Base-by-base conservation (phyloP, 2,329 filamentous ascomycete genomes). In the Chrysoporthe puriensis region DNA sequence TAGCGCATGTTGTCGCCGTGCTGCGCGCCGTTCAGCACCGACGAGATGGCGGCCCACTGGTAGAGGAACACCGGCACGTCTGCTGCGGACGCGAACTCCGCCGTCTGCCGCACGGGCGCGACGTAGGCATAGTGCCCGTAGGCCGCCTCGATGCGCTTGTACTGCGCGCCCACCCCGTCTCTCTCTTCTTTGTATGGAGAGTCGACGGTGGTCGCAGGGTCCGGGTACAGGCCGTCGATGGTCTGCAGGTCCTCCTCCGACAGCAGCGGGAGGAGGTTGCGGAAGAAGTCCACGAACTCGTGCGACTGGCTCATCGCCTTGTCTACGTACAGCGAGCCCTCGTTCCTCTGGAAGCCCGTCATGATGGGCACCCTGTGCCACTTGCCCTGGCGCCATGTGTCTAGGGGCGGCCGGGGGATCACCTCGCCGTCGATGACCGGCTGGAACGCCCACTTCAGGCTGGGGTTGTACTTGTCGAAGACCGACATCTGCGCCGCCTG, bases 41-140 rank as follows among this genome's bases (percentile, higher is more conserved):
- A 81, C 6, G 78, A 78, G 4, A 82, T 78, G 0, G 85, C 73
- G 0, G 85, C 85, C 85, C 85, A 86, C 72, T 85, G 83, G 69
- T 86, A 86, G 3, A 86, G 72, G 59, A 82, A 86, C 0, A 85
- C 79, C 0, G 83, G 79, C 0, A 74, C 73, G 0, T 75, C 71
- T 57, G 34, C 36, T 2, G 16, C 32, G 78, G 13, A 81, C 74
- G 34, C 83, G 43, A 78, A 79, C 43, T 79, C 72, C 0, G 81
- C 84, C 0, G 83, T 86, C 71, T 86, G 84, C 0, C 83, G 78
- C 0, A 84, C 84, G 0, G 85, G 84, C 0, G 81, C 80, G 0
- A 85, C 80, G 63, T 87, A 87, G 0, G 84, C 84, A 63, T 85
- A 87, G 68, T 87, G 82, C 0, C 80, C 84, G 57, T 87, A 87